phyloP scores from a whole-genome alignment of 139 green algal genomes.

The Mesotaenium endlicherianum region DNA sequence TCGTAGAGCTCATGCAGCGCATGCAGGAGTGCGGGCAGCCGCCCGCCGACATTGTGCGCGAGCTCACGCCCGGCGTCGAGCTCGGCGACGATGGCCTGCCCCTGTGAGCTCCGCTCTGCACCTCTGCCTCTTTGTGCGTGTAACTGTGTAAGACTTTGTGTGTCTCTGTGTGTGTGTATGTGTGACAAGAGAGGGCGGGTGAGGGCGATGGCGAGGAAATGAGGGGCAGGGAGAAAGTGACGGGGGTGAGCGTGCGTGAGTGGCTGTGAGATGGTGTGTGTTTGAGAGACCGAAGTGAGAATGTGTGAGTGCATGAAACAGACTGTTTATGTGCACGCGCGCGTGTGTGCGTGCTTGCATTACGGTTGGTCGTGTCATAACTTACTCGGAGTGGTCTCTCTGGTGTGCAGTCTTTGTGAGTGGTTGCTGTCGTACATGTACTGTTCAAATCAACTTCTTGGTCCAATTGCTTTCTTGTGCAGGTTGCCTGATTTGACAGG shows the following conservation, averaged over 20 bases:
- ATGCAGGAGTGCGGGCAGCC: slow-evolving; percentile 60
- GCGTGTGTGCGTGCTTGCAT: background rate
- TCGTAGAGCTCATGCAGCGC: slow-evolving; percentile 55
- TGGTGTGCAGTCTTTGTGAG: background rate
- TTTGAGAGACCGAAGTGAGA: background rate
- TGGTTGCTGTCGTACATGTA: background rate
- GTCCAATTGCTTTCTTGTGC: background rate
- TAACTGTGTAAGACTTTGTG: no score
- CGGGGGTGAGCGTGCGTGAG: background rate
- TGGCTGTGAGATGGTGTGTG: background rate
- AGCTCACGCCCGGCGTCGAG: slow-evolving; percentile 50
- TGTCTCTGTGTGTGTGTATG: no score
- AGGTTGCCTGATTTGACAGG: background rate
- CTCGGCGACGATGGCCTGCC: slow-evolving; percentile 51
- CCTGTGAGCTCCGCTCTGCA: slow-evolving; percentile 9
- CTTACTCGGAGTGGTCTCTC: background rate
- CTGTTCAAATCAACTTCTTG: background rate
- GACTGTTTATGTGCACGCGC: background rate
- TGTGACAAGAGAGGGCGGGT: background rate
- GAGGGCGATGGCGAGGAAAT: background rate
- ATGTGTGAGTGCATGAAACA: background rate
- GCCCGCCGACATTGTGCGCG: slow-evolving; percentile 55
- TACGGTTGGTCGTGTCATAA: background rate
- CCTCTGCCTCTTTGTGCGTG: background rate
- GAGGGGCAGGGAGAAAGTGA: background rate